Conservation (phyloP, 768 basidiomycete species). For the Hortiboletus flavorubellus region DNA sequence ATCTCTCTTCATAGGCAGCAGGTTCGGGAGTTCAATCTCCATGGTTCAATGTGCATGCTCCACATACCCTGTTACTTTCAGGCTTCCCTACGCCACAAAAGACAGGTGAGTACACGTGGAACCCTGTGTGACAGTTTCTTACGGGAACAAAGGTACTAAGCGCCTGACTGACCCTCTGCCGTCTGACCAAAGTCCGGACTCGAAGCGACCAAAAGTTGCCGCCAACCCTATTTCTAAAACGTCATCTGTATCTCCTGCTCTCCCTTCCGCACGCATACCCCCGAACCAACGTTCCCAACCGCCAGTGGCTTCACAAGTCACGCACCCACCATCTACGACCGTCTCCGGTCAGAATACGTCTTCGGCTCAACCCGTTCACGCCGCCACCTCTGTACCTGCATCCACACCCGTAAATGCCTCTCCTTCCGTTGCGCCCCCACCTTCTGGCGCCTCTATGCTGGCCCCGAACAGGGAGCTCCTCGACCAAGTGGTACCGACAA, state of each 20-base stretch:
- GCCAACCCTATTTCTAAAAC: slow-evolving; percentile 17
- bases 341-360: slow-evolving; percentile 4
- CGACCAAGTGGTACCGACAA: slow-evolving; percentile 13
- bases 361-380: slow-evolving; percentile 8
- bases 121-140: slow-evolving; percentile 5
- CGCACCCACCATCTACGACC: slow-evolving; percentile 15
- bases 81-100: slow-evolving; percentile 42
- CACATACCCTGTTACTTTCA: slow-evolving; percentile 45
- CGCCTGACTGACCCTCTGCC: slow-evolving; percentile 39
- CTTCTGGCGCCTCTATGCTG: slow-evolving; percentile 7
- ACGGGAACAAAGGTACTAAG: slow-evolving; percentile 34
- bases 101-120: slow-evolving; percentile 24
- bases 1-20: slow-evolving; percentile 30
- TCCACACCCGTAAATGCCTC: slow-evolving; percentile 11
- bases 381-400: not conserved
- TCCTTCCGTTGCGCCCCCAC: slow-evolving; percentile 1
- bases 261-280: slow-evolving; percentile 21
- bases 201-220: slow-evolving; percentile 38
- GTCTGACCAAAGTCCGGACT: slow-evolving; percentile 40
- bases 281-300: slow-evolving; percentile 22
- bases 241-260: slow-evolving; percentile 19
- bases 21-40: slow-evolving; percentile 38
- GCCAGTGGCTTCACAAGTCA: slow-evolving; percentile 15
- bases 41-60: slow-evolving; percentile 54
- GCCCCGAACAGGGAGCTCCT: slow-evolving; percentile 3